Base-by-base conservation (phyloP, 805 yeast genomes). In the Myxozyma mucilagina region DNA sequence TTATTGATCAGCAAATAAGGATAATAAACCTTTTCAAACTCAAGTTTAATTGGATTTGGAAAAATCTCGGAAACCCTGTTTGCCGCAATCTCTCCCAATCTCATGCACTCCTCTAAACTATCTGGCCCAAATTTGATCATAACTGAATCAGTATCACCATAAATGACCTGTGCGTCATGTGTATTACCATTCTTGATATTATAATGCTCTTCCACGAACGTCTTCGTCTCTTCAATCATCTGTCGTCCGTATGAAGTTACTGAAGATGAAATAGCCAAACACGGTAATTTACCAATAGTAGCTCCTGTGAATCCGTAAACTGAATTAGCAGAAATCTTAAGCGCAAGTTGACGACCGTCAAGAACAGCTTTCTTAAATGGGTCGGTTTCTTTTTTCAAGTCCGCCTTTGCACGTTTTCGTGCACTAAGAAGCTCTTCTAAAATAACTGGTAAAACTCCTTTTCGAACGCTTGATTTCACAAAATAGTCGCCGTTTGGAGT, bases 241-340 rank as follows among this genome's bases (percentile, higher is more conserved):
- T 83, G 87, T 79, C 99, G 87, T 64, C 99, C 99, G 76, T 87
- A 94, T 0, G 98, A 87, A 0, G 99, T 94, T 41, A 87, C 94
- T 1, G 97, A 90, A 0, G 98, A 90, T 0, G 99, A 96, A 60
- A 94, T 94, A 0, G 96, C 96, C 59, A 94, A 78, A 78, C 99
- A 96, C 0, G 99, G 99, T 57, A 94, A 80, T 71, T 94, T 93
- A 56, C 99, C 99, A 49, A 93, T 87, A 0, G 98, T 94, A 1
- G 99, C 99, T 75, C 99, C 99, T 0, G 99, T 94, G 75, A 94
- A 96, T 51, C 99, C 99, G 73, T 94, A 94, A 4, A 94, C 99
- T 1, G 99, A 96, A 74, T 94, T 94, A 0, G 99, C 99, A 11
- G 97, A 91, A 53, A 94, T 90, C 71, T 94, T 94, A 72, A 94